Evolutionary conservation across 164 flowering plant genomes (phyloP).

Genomic region (Tetrastigma voinierianum): DNA sequence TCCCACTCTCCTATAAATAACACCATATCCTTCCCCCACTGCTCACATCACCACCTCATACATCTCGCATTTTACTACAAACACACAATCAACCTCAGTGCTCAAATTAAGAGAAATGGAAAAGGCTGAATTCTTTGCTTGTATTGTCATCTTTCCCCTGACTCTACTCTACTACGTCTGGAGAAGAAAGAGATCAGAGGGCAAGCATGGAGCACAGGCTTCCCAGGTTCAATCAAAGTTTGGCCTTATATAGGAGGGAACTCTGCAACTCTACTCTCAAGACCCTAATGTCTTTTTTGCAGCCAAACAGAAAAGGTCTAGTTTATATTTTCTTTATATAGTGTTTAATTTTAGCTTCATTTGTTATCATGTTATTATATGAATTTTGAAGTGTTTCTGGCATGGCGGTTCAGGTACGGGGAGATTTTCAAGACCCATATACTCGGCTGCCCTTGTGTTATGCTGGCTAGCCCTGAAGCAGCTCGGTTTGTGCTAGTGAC

Average conservation of each 20-base stretch:
- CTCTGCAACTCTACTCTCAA: constrained; percentile 74
- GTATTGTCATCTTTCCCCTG: constrained; percentile 15
- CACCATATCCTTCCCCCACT: neutral
- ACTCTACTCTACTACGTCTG: constrained; percentile 7
- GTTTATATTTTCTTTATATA: neutral
- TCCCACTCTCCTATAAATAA: neutral
- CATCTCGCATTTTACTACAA: neutral
- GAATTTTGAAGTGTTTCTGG: neutral
- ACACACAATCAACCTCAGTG: neutral
- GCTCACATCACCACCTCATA: neutral
- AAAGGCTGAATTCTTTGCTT: constrained; percentile 10
- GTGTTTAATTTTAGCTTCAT: neutral
- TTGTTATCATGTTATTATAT: neutral
- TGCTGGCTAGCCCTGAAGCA: constrained; percentile 87
- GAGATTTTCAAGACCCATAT: constrained; percentile 86
- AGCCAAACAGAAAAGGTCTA: constrained; percentile 57
- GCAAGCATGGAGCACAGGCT: constrained; percentile 21
- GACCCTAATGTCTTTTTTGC: constrained; percentile 69
- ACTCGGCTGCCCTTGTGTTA: constrained; percentile 78
- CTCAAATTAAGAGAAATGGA: neutral
- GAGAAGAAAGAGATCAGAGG: constrained; percentile 9
- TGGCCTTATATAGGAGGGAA: constrained; percentile 85
- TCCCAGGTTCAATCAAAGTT: constrained; percentile 78
- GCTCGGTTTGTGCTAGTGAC: constrained; percentile 66
- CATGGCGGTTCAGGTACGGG: constrained; percentile 54